These are phyloP conservation scores for Amylocystis lapponica DNA, from an alignment of 768 basidiomycete species.

Conservation along the genomic window DNA sequence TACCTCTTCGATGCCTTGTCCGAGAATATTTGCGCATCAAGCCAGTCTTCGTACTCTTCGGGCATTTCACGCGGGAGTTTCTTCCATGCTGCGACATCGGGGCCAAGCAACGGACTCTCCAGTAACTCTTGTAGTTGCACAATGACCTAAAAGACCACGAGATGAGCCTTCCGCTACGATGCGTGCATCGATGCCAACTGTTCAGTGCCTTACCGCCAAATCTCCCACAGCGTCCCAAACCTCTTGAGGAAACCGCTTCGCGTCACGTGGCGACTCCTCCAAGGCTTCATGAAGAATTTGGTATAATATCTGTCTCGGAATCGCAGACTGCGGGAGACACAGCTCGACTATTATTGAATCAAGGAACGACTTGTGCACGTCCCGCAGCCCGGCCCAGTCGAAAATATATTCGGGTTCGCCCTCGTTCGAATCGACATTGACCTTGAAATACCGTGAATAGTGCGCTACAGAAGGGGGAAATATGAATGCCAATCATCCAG, in stretches of 20 bases:
- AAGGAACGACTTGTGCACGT: constrained; percentile 68
- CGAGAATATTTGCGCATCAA: constrained; percentile 63
- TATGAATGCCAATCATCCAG: not conserved
- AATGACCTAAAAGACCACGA: constrained; percentile 38
- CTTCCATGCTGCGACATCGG: constrained; percentile 50
- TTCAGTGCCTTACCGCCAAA: constrained; percentile 49
- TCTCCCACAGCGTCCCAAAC: constrained; percentile 83
- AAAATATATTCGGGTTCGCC: constrained; percentile 55
- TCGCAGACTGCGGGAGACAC: constrained; percentile 64
- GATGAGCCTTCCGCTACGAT: not conserved
- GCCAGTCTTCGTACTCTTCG: constrained; percentile 58
- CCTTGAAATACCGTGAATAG: constrained; percentile 67
- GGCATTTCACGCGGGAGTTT: constrained; percentile 46
- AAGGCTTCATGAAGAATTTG: constrained; percentile 66
- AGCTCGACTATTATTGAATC: constrained; percentile 83
- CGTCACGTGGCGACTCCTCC: constrained; percentile 67
- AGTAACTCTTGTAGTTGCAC: constrained; percentile 64
- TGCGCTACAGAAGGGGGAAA: constrained; percentile 42
- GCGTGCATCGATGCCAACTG: not conserved
- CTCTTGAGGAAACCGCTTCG: constrained; percentile 69
- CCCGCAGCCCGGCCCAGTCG: constrained; percentile 55
- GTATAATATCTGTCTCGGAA: constrained; percentile 62
- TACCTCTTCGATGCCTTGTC: constrained; percentile 46
- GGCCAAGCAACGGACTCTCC: constrained; percentile 53
- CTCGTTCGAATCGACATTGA: constrained; percentile 28